These are phyloP conservation scores for Pterocarpus santalinus DNA, from an alignment of 306 rosid species.

Conservation along the genomic window DNA sequence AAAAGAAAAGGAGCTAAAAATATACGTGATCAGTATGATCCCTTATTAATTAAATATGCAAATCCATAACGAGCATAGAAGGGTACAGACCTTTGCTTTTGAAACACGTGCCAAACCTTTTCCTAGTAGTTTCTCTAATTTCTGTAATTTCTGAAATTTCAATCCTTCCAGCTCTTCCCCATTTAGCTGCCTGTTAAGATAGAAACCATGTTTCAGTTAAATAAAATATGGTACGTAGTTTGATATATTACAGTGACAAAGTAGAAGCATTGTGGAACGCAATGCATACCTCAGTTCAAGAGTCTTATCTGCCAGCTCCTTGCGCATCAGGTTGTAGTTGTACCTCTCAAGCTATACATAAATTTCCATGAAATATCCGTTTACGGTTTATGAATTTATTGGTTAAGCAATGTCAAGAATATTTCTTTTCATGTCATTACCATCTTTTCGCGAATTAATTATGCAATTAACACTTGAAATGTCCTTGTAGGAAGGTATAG, in stretches of 20 bases:
- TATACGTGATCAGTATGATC: neutral
- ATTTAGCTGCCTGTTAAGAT: constrained; percentile 27
- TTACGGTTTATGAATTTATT: neutral
- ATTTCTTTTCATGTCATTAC: neutral
- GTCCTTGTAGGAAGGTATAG: neutral
- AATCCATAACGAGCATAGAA: neutral
- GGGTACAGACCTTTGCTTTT: constrained; percentile 41
- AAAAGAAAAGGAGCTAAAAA: no score
- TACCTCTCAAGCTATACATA: constrained; percentile 4
- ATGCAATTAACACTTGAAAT: neutral
- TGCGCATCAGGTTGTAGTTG: constrained; percentile 8
- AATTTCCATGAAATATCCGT: neutral
- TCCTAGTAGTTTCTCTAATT: constrained; percentile 29
- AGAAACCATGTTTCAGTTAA: neutral
- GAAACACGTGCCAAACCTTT: constrained; percentile 35
- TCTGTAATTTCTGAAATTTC: constrained; percentile 31
- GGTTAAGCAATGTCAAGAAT: neutral
- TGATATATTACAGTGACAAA: neutral
- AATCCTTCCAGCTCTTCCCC: constrained; percentile 42
- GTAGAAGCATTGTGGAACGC: neutral
- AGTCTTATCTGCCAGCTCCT: constrained; percentile 33
- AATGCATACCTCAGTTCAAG: constrained; percentile 36
- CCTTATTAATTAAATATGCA: neutral
- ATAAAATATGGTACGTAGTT: neutral
- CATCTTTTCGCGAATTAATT: neutral